Percentiles rank a stretch among this genome's conserved stretches.
Conservation (phyloP, 2,329 filamentous ascomycete species). For the Epichloe festucae region DNA sequence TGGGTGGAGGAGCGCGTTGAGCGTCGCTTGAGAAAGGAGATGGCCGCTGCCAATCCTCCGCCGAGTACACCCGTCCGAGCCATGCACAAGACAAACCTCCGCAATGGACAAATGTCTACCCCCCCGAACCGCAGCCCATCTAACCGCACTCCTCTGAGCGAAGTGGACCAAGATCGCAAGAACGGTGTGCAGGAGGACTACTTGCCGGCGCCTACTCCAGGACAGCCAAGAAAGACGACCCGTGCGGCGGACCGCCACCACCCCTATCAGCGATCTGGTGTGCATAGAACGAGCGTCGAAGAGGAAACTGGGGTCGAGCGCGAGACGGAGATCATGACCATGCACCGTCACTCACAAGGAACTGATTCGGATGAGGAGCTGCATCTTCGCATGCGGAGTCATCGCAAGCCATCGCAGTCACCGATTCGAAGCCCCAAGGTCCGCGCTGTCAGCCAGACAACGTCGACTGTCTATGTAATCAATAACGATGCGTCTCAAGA, state of each 20-base stretch:
- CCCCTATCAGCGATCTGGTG: conserved; percentile 50
- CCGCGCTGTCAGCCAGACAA: conserved; percentile 64
- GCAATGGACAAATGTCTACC: conserved; percentile 67
- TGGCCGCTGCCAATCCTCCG: conserved; percentile 32
- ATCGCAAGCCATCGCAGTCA: conserved; percentile 51
- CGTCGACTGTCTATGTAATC: conserved; percentile 52
- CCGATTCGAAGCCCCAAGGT: conserved; percentile 48
- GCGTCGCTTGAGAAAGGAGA: conserved; percentile 48
- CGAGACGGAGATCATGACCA: conserved; percentile 47
- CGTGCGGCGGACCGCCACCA: conserved; percentile 64
- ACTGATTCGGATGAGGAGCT: conserved; percentile 72
- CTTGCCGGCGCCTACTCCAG: conserved; percentile 85
- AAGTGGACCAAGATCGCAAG: conserved; percentile 71
- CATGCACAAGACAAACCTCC: conserved; percentile 45
- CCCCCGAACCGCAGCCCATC: conserved; percentile 64
- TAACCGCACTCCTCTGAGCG: conserved; percentile 75
- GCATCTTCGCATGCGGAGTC: conserved; percentile 60
- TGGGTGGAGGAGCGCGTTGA: conserved; percentile 84
- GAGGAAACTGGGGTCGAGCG: conserved; percentile 41
- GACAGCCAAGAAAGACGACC: conserved; percentile 83
- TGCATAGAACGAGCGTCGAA: conserved; percentile 25
- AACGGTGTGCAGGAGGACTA: conserved; percentile 74
- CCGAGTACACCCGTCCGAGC: conserved; percentile 50
- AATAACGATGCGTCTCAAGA: conserved; percentile 59
- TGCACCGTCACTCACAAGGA: conserved; percentile 47